Evolutionary conservation across 208 protist species (phyloP).

Genomic region (Eutreptiella sp.): DNA sequence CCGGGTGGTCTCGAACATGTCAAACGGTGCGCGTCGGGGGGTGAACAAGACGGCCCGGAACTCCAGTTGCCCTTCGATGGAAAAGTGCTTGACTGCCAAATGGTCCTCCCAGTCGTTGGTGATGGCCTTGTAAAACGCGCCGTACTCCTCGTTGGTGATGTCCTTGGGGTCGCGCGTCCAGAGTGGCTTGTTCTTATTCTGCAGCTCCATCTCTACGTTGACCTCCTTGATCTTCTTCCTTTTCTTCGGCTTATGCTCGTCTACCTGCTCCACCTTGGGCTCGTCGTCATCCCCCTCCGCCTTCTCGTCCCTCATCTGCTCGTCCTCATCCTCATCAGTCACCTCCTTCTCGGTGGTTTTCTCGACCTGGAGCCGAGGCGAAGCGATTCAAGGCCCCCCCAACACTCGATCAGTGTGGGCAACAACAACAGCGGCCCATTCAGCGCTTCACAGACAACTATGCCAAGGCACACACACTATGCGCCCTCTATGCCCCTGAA

Average conservation of each 20-base stretch:
- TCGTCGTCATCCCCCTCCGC: slow-evolving; percentile 61
- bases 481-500: too few species aligned
- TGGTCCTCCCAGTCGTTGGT: slow-evolving; percentile 96
- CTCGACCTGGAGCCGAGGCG: too few species aligned
- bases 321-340: slow-evolving; percentile 83
- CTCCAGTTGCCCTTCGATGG: slow-evolving; percentile 92
- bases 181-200: slow-evolving; percentile 98
- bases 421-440: too few species aligned
- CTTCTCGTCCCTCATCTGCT: slow-evolving; percentile 65
- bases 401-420: too few species aligned
- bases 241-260: slow-evolving; percentile 69
- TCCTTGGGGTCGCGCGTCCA: slow-evolving; percentile 92
- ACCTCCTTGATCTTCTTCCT: slow-evolving; percentile 65
- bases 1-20: slow-evolving; percentile 95
- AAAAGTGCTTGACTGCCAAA: slow-evolving; percentile 95
- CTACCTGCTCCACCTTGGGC: slow-evolving; percentile 65
- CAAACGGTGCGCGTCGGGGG: slow-evolving; percentile 91
- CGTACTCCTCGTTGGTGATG: slow-evolving; percentile 96
- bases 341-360: slow-evolving; percentile 88
- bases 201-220: slow-evolving; percentile 80
- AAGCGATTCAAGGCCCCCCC: too few species aligned
- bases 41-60: slow-evolving; percentile 93
- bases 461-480: too few species aligned
- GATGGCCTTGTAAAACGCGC: slow-evolving; percentile 96
- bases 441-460: too few species aligned